These are phyloP conservation scores for Protomyces pachydermus DNA, from an alignment of 1,139 yeast genomes.

Conservation along the genomic window DNA sequence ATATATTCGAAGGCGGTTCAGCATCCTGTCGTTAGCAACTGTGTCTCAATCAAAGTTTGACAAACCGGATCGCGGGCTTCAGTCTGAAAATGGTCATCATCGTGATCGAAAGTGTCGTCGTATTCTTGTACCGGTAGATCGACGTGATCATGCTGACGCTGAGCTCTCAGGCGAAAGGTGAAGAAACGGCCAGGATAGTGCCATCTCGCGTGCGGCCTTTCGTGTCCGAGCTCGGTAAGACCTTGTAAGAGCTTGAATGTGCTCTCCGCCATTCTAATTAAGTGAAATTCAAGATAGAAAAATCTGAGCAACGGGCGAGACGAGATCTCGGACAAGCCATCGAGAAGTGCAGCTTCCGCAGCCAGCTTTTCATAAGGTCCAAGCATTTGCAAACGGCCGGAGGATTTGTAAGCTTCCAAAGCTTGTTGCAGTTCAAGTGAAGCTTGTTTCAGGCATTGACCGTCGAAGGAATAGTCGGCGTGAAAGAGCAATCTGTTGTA, in stretches of 20 bases:
- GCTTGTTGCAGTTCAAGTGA: conserved; percentile 5
- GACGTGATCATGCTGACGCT: not conserved
- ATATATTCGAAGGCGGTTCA: conserved; percentile 36
- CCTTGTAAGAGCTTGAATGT: conserved; percentile 22
- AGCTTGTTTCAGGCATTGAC: not conserved
- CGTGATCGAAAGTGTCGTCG: conserved; percentile 7
- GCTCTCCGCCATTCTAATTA: conserved; percentile 19
- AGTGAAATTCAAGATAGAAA: conserved; percentile 25
- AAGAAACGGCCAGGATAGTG: conserved; percentile 6
- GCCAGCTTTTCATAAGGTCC: conserved; percentile 22
- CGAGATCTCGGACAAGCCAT: not conserved
- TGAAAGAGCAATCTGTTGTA: conserved; percentile 5
- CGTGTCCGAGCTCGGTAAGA: conserved; percentile 18
- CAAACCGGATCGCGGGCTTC: conserved; percentile 34
- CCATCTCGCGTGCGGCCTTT: conserved; percentile 6
- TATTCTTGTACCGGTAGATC: conserved; percentile 4
- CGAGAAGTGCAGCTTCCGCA: not conserved
- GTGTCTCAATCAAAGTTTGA: not conserved
- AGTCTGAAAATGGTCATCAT: conserved; percentile 35
- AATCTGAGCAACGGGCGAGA: conserved; percentile 14
- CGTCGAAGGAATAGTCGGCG: not conserved
- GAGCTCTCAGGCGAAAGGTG: not conserved
- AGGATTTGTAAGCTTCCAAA: conserved; percentile 10
- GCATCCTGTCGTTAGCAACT: not conserved
- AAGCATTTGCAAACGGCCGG: conserved; percentile 13